These are phyloP conservation scores for Alternaria tenuissima DNA, from an alignment of 2,329 filamentous ascomycete species.

Conservation along the genomic window DNA sequence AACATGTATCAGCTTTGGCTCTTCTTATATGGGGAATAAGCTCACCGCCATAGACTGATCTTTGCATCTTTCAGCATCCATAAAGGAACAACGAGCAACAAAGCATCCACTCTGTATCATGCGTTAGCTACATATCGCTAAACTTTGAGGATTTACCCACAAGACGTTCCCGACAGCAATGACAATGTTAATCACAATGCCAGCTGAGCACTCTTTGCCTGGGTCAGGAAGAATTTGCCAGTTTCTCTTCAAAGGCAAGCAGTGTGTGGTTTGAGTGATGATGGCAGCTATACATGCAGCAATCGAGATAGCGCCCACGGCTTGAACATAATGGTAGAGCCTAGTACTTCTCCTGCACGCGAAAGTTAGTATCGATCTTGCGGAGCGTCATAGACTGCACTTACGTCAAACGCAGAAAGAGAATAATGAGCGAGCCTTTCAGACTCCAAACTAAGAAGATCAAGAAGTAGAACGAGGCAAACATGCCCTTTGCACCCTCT, in stretches of 20 bases:
- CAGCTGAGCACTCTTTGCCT: neutral
- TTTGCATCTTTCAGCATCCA: conserved; percentile 8
- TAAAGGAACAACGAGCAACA: neutral
- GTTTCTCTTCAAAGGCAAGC: conserved; percentile 1
- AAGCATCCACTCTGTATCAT: neutral
- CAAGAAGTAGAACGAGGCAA: neutral
- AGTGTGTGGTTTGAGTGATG: conserved; percentile 5
- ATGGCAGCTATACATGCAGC: neutral
- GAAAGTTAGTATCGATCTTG: neutral
- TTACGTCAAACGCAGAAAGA: conserved; percentile 1
- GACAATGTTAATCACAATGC: conserved; percentile 3
- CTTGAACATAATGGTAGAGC: neutral
- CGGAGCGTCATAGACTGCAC: neutral
- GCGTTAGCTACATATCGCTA: neutral
- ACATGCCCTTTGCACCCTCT: conserved; percentile 6
- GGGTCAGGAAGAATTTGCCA: conserved; percentile 5
- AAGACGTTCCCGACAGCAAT: conserved; percentile 7
- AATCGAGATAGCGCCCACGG: neutral
- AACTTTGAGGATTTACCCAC: neutral
- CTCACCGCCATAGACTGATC: conserved; percentile 6
- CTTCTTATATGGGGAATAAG: no score
- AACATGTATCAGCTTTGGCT: neutral
- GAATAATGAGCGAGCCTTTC: neutral
- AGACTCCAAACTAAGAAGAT: conserved; percentile 3
- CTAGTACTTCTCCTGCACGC: neutral